A percentile compares a stretch with the other conserved stretches of the same genome.
Conservation (phyloP, 2,329 filamentous ascomycete species). For the Penicillium concentricum region DNA sequence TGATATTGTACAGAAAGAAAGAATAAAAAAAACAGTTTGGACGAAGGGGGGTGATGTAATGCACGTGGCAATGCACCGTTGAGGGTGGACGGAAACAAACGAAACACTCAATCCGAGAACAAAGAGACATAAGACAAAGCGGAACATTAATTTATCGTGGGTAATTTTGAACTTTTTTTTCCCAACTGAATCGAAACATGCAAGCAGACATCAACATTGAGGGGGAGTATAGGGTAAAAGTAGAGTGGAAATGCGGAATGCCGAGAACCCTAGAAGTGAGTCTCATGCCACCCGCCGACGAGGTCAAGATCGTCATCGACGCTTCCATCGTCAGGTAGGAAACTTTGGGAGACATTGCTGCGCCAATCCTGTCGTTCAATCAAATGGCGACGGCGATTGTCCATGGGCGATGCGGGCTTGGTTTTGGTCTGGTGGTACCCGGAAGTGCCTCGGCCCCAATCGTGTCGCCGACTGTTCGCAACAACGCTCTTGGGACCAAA, state of each 20-base stretch:
- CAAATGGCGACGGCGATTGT: slow-evolving; percentile 37
- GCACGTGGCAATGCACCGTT: background rate
- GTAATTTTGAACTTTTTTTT: slow-evolving; percentile 26
- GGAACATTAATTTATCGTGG: slow-evolving; percentile 26
- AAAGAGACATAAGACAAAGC: slow-evolving; percentile 16
- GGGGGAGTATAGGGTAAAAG: slow-evolving; percentile 6
- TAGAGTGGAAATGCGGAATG: slow-evolving; percentile 9
- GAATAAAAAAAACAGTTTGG: slow-evolving; percentile 9
- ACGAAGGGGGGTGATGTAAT: slow-evolving; percentile 1
- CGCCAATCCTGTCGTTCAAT: slow-evolving; percentile 51
- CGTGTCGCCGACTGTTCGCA: slow-evolving; percentile 43
- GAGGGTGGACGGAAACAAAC: slow-evolving; percentile 14
- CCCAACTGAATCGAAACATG: slow-evolving; percentile 21
- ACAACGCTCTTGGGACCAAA: slow-evolving; percentile 50
- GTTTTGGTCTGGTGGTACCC: slow-evolving; percentile 38
- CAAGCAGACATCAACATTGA: slow-evolving; percentile 18
- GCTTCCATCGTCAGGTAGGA: slow-evolving; percentile 52
- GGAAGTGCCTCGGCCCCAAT: slow-evolving; percentile 40
- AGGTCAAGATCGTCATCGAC: slow-evolving; percentile 77
- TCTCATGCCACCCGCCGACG: slow-evolving; percentile 86
- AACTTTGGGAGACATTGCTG: slow-evolving; percentile 34
- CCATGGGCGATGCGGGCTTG: slow-evolving; percentile 32
- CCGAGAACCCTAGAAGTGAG: slow-evolving; percentile 53
- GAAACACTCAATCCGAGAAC: slow-evolving; percentile 17
- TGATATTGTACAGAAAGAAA: slow-evolving; percentile 22